These are phyloP conservation scores for Acanthamoeba rhysodes DNA, from an alignment of 208 protist species.

Conservation along the genomic window DNA sequence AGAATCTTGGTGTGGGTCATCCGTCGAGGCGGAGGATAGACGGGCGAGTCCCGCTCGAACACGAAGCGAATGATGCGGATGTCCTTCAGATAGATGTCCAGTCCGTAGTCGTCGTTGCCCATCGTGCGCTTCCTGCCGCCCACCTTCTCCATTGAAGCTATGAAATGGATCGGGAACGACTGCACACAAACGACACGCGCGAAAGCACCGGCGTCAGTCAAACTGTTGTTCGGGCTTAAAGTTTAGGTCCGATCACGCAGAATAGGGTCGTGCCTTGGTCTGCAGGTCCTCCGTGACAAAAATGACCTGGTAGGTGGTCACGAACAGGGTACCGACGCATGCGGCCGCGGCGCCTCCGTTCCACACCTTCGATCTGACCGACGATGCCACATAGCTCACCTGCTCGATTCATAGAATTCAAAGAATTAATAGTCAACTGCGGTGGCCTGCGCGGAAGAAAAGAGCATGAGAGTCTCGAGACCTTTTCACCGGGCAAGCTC, in stretches of 20 bases:
- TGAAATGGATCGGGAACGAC: slow-evolving; percentile 22
- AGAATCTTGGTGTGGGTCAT: slow-evolving; percentile 57
- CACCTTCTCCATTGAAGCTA: slow-evolving; percentile 62
- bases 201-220: neutral
- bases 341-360: neutral
- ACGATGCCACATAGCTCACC: slow-evolving; percentile 29
- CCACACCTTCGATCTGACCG: slow-evolving; percentile 35
- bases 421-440: neutral
- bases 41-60: slow-evolving; percentile 46
- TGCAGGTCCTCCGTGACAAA: slow-evolving; percentile 29
- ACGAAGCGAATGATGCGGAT: slow-evolving; percentile 49
- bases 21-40: slow-evolving; percentile 51
- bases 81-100: slow-evolving; percentile 69
- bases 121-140: slow-evolving; percentile 42
- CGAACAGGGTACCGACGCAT: neutral
- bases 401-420: neutral
- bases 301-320: slow-evolving; percentile 66
- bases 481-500: slow-evolving; percentile 22
- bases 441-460: neutral
- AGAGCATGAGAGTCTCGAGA: neutral
- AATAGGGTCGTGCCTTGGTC: neutral
- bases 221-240: neutral
- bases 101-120: slow-evolving; percentile 57
- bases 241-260: too few species aligned
- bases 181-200: neutral